phyloP scores from a whole-genome alignment of 805 yeast genomes.

The Yamadazyma endophytica region DNA sequence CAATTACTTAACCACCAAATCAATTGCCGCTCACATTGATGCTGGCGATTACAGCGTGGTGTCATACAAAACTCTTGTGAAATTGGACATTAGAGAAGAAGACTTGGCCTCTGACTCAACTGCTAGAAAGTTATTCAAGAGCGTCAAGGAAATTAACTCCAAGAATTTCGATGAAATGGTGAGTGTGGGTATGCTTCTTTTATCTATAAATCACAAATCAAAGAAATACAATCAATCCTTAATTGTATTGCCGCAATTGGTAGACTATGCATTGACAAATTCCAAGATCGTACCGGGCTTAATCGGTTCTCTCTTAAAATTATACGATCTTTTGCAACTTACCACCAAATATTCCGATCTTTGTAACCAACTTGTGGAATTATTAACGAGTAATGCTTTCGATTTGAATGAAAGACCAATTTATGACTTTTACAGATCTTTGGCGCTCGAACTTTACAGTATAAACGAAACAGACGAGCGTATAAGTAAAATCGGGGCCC shows the following conservation, averaged over 20 bases:
- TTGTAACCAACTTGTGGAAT: conserved; percentile 13
- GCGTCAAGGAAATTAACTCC: conserved; percentile 7
- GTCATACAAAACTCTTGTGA: conserved; percentile 25
- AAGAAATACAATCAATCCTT: conserved; percentile 27
- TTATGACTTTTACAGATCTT: conserved; percentile 23
- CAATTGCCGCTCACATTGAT: conserved; percentile 12
- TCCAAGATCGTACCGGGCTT: conserved; percentile 44
- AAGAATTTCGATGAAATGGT: conserved; percentile 13
- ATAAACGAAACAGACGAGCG: conserved; percentile 10
- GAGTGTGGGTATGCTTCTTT: conserved; percentile 26
- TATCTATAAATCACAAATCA: conserved; percentile 18
- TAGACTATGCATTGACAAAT: conserved; percentile 9
- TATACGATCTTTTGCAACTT: conserved; percentile 45
- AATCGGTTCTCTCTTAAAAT: conserved; percentile 43
- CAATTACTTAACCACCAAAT: conserved; percentile 15
- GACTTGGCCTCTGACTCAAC: conserved; percentile 19
- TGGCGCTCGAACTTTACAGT: conserved; percentile 27
- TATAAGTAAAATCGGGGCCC: conserved; percentile 17
- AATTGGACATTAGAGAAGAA: conserved; percentile 21
- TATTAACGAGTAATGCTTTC: conserved; percentile 9
- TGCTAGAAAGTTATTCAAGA: conserved; percentile 19
- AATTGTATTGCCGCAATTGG: conserved; percentile 30
- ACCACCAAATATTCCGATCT: conserved; percentile 23
- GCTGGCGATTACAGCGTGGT: conserved; percentile 29
- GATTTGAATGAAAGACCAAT: conserved; percentile 9